Conservation (phyloP, 179 eudicot species). For the Vitellaria paradoxa region DNA sequence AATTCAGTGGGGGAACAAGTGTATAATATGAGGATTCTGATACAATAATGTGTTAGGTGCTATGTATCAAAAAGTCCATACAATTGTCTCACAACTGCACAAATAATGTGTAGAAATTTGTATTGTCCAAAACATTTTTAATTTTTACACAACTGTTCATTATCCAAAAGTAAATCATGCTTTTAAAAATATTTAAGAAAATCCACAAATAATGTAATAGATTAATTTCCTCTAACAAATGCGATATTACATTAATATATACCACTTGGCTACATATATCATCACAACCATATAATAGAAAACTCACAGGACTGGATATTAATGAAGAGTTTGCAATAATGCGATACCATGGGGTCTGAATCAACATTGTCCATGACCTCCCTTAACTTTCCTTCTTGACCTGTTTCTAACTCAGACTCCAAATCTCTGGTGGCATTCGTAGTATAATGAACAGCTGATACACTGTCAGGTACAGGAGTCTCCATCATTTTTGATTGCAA, state of each 20-base stretch:
- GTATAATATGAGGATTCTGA: not conserved
- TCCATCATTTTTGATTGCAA: constrained; percentile 63
- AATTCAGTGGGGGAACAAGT: not conserved
- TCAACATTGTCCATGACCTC: constrained; percentile 80
- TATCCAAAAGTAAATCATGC: not conserved
- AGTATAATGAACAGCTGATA: constrained; percentile 66
- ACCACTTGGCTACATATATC: not conserved
- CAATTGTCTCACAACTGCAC: not conserved
- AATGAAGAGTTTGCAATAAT: not conserved
- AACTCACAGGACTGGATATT: not conserved
- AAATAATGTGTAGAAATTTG: not conserved
- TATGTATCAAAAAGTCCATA: not conserved
- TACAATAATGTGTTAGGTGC: not conserved
- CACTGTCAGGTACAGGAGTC: constrained; percentile 67
- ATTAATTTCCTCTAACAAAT: not conserved
- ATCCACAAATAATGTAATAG: not conserved
- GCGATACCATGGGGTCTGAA: constrained; percentile 44
- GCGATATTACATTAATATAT: not conserved
- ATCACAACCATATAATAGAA: not conserved
- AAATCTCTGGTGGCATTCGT: constrained; percentile 69
- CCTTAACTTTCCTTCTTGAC: constrained; percentile 77
- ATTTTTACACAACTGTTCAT: not conserved
- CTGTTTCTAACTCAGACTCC: constrained; percentile 67
- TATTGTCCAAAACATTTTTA: not conserved
- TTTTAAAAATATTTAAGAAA: not conserved